Evolutionary conservation across 768 basidiomycete species (phyloP), one percentile per base, ranked within the genome.

Genomic region (Filobasidium floriforme): DNA sequence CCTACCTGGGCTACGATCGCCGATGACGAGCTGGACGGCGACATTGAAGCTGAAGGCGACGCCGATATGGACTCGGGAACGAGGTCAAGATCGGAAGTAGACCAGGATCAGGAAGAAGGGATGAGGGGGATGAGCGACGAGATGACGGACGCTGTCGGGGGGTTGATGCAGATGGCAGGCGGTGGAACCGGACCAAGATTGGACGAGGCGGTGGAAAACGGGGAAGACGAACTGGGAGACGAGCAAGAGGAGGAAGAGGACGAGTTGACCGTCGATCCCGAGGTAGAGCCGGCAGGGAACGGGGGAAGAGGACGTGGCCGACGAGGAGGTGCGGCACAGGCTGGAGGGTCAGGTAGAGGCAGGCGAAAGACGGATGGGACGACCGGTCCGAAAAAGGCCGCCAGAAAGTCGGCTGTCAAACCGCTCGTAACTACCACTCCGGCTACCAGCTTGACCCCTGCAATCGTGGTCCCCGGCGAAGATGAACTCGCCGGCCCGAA

Each of bases 1-100:
- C 54, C 54, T 22, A 57, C 54, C 14, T 57, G 54, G 54, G 26
- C 54, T 15, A 57, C 54, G 54, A 57, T 57, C 54, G 54, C 12
- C 15, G 24, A 24, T 24, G 54, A 57, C 29, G 54, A 57, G 54
- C 12, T 57, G 22, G 54, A 57, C 29, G 22, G 7, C 15, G 22
- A 22, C 26, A 7, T 24, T 15, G 24, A 15, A 19, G 54, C 2
- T 15, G 18, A 28, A 26, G 18, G 7, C 3, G 54, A 57, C 15
- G 12, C 22, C 24, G 12, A 15, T 19, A 32, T 14, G 24, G 18
- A 32, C 15, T 57, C 54, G 29, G 54, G 29, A 15, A 15, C 54
- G 24, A 57, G 7, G 46, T 15, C 22, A 7, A 22, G 19, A 15
- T 57, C 24, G n/a, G 54, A 6, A 7, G 26, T 26, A 28, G 26